Evolutionary conservation across 768 basidiomycete genomes (phyloP).

Genomic region (Postia placenta): DNA sequence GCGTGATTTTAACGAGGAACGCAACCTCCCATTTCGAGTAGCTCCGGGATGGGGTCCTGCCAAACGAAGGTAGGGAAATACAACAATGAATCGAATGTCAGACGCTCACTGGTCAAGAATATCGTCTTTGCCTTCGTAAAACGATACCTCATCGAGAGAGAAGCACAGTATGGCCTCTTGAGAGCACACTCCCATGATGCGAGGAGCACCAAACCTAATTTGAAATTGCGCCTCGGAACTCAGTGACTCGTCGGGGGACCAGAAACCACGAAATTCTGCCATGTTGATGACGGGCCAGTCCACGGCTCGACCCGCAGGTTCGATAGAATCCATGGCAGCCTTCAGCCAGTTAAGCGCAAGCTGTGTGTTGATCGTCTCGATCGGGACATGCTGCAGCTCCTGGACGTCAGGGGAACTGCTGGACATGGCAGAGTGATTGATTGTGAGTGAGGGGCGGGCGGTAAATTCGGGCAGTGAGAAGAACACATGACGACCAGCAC

Average conservation of each 20-base stretch:
- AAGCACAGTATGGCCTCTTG: slow-evolving; percentile 21
- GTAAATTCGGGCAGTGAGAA: slow-evolving; percentile 24
- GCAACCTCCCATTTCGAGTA: slow-evolving; percentile 20
- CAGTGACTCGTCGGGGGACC: neutral
- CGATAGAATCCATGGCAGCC: slow-evolving; percentile 7
- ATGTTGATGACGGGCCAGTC: slow-evolving; percentile 8
- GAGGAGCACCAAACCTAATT: slow-evolving; percentile 18
- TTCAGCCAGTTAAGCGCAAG: slow-evolving; percentile 12
- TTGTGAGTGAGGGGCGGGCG: slow-evolving; percentile 5
- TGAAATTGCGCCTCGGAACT: slow-evolving; percentile 14
- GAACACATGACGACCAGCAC: slow-evolving; percentile 20
- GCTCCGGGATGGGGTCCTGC: neutral
- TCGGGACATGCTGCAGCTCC: slow-evolving; percentile 8
- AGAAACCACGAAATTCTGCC: slow-evolving; percentile 16
- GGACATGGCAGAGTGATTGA: slow-evolving; percentile 17
- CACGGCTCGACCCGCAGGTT: neutral
- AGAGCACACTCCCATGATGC: slow-evolving; percentile 17
- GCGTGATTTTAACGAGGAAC: slow-evolving; percentile 17
- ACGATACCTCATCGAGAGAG: slow-evolving; percentile 13
- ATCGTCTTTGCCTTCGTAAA: slow-evolving; percentile 2
- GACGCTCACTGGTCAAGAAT: neutral
- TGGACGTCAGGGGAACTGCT: neutral
- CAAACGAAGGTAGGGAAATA: neutral
- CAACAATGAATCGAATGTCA: neutral
- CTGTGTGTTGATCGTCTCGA: slow-evolving; percentile 13